phyloP scores from a whole-genome alignment of 75 land plant genomes.

The Larix kaempferi region DNA sequence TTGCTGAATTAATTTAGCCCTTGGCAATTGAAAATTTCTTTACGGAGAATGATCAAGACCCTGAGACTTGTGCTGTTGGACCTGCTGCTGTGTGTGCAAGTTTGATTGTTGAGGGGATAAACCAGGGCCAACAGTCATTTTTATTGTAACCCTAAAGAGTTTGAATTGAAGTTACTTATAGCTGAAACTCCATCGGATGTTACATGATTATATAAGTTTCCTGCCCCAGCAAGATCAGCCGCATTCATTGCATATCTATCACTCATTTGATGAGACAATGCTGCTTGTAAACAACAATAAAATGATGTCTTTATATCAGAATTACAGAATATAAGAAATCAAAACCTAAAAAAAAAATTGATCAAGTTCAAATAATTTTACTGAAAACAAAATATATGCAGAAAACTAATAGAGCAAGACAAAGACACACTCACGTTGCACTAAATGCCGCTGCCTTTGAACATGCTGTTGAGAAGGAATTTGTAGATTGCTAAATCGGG shows the following conservation, averaged over 20 bases:
- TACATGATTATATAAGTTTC: constrained; percentile 39
- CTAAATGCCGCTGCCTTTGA: constrained; percentile 38
- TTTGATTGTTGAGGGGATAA: constrained; percentile 46
- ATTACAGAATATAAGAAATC: not conserved
- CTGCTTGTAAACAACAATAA: constrained; percentile 3
- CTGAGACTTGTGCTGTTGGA: constrained; percentile 23
- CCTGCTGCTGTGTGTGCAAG: constrained; percentile 37
- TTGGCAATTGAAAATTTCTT: constrained; percentile 33
- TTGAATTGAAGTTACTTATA: constrained; percentile 33
- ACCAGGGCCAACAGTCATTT: constrained; percentile 44
- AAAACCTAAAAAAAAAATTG: not conserved
- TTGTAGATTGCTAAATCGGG: constrained; percentile 38
- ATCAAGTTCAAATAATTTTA: not conserved
- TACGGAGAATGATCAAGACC: constrained; percentile 29
- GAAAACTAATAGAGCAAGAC: not conserved
- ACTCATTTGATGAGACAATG: constrained; percentile 33
- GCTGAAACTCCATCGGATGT: constrained; percentile 48
- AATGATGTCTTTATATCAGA: not conserved
- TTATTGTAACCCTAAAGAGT: constrained; percentile 34
- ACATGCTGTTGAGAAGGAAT: constrained; percentile 47
- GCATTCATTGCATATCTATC: constrained; percentile 62
- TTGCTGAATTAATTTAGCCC: constrained; percentile 16
- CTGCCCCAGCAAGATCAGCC: constrained; percentile 58
- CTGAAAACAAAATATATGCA: not conserved
- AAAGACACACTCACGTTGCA: constrained; percentile 30